phyloP scores from a whole-genome alignment of 768 basidiomycete genomes.

The Rhodotorula kratochvilovae region DNA sequence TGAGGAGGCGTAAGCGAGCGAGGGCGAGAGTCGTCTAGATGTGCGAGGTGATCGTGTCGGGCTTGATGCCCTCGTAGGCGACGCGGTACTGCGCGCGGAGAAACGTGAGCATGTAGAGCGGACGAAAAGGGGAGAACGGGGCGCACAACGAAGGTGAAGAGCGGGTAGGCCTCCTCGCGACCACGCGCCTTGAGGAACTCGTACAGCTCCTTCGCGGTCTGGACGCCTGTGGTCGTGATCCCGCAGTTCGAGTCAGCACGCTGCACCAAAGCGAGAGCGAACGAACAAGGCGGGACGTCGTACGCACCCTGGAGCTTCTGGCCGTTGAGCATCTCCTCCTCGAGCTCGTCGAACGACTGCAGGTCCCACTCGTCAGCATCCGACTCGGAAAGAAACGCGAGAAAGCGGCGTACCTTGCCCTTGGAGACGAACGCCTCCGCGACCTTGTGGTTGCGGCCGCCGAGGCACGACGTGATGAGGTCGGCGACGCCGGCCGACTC shows the following conservation, averaged over 20 bases:
- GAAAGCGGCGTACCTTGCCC: slow-evolving; percentile 47
- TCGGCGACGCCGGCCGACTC: slow-evolving; percentile 53
- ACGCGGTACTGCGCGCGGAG: slow-evolving; percentile 35
- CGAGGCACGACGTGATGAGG: slow-evolving; percentile 52
- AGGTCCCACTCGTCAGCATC: neutral
- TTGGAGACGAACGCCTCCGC: slow-evolving; percentile 51
- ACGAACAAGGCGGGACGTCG: neutral
- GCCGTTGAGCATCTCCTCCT: slow-evolving; percentile 51
- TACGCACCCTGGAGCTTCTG: slow-evolving; percentile 51
- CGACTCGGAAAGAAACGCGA: neutral
- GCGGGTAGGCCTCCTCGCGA: slow-evolving; percentile 50
- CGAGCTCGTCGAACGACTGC: slow-evolving; percentile 50
- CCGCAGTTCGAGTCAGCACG: neutral
- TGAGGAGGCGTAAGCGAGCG: neutral
- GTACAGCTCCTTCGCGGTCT: slow-evolving; percentile 51
- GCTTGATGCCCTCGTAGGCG: slow-evolving; percentile 40
- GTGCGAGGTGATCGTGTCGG: slow-evolving; percentile 31
- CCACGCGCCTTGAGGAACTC: slow-evolving; percentile 50
- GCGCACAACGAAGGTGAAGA: slow-evolving; percentile 47
- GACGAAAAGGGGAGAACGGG: neutral
- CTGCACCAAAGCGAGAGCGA: no score
- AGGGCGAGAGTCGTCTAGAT: slow-evolving; percentile 10
- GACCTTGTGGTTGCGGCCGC: slow-evolving; percentile 47
- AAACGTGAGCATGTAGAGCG: rapidly evolving
- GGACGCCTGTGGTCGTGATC: slow-evolving; percentile 9